A percentile compares a stretch with the other conserved stretches of the same genome.
These are phyloP conservation scores for Lathyrus oleraceus DNA, from an alignment of 306 rosid genomes.

Conservation along the genomic window DNA sequence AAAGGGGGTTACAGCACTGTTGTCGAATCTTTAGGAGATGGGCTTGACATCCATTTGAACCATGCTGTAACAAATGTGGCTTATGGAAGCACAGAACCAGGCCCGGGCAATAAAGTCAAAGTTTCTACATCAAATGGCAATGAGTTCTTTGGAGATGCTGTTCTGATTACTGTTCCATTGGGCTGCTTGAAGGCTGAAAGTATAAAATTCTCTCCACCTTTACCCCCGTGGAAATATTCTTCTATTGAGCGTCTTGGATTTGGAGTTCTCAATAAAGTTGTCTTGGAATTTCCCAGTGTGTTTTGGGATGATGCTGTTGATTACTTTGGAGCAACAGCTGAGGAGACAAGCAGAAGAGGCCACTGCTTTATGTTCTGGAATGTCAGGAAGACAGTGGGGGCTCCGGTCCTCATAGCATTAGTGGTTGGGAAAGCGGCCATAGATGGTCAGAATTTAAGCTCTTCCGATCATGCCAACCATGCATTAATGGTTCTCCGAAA, in stretches of 20 bases:
- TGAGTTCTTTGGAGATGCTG: constrained; percentile 80
- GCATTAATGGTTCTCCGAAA: constrained; percentile 87
- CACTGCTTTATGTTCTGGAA: constrained; percentile 99
- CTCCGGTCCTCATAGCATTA: constrained; percentile 95
- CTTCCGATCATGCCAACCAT: constrained; percentile 81
- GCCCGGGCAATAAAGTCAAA: constrained; percentile 56
- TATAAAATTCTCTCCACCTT: constrained; percentile 84
- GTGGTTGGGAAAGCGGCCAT: constrained; percentile 96
- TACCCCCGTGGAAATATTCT: constrained; percentile 87
- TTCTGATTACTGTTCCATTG: constrained; percentile 88
- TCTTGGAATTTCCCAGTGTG: constrained; percentile 83
- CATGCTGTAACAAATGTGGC: constrained; percentile 81
- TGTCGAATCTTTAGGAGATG: constrained; percentile 87
- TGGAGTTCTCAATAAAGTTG: constrained; percentile 93
- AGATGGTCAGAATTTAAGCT: constrained; percentile 69
- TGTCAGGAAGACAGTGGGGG: constrained; percentile 86
- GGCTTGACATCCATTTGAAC: constrained; percentile 65
- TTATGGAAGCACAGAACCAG: constrained; percentile 52
- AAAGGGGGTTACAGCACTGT: constrained; percentile 93
- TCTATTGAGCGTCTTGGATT: constrained; percentile 86
- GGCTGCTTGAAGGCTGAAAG: constrained; percentile 95
- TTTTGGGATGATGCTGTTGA: constrained; percentile 98
- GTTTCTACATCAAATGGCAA: constrained; percentile 75
- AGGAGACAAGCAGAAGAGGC: constrained; percentile 81
- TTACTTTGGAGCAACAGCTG: constrained; percentile 98